Evolutionary conservation across 1,284 basidiomycete genomes (phyloP).

Genomic region (Moesziomyces sp.): DNA sequence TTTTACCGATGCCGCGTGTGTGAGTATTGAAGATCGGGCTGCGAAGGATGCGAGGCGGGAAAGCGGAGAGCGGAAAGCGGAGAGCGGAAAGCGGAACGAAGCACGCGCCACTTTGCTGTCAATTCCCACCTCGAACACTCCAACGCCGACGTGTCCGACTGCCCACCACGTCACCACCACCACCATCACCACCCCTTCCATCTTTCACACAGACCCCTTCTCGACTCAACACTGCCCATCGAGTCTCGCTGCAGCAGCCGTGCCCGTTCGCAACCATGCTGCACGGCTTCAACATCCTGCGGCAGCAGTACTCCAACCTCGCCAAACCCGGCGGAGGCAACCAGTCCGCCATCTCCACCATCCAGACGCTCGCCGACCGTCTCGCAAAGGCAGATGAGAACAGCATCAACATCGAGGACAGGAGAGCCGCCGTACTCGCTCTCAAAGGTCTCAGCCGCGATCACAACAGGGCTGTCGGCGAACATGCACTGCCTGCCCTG

Average conservation of each 20-base stretch:
- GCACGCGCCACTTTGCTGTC: too few species aligned
- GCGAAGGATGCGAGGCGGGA: too few species aligned
- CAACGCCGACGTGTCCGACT: too few species aligned
- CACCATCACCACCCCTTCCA: too few species aligned
- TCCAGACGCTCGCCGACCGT: conserved; percentile 85
- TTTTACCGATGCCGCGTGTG: too few species aligned
- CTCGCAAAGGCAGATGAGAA: conserved; percentile 69
- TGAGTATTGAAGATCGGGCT: too few species aligned
- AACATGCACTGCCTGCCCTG: conserved; percentile 55
- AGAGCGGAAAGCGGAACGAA: too few species aligned
- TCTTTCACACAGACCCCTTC: too few species aligned
- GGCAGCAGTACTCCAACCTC: conserved; percentile 62
- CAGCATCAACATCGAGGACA: conserved; percentile 73
- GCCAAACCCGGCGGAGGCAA: conserved; percentile 57
- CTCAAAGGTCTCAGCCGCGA: conserved; percentile 92
- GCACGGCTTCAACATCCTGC: conserved; percentile 65
- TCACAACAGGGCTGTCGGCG: conserved; percentile 75
- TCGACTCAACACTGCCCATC: neutral
- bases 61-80: too few species aligned
- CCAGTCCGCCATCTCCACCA: conserved; percentile 85
- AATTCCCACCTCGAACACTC: too few species aligned
- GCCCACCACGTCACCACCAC: too few species aligned
- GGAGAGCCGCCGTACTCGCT: conserved; percentile 87
- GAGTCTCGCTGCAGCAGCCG: neutral
- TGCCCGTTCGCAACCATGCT: conserved; percentile 48